These are phyloP conservation scores for Xenoacremonium recifei DNA, from an alignment of 2,329 filamentous ascomycete species.

Conservation along the genomic window DNA sequence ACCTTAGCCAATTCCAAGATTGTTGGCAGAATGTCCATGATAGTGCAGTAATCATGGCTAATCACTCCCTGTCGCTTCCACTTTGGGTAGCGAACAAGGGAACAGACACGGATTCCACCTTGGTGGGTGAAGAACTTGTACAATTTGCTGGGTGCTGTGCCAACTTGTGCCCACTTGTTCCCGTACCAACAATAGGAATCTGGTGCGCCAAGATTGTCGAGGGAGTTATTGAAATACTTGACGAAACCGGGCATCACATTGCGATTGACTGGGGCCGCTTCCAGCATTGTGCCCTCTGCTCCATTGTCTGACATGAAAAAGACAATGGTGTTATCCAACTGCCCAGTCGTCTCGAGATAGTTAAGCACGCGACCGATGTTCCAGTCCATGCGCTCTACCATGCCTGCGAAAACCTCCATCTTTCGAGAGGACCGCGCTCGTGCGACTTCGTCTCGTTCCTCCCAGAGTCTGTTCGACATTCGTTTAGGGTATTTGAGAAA, in stretches of 20 bases:
- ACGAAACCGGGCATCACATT: slow-evolving; percentile 19
- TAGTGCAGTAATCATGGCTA: slow-evolving; percentile 30
- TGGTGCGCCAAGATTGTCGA: slow-evolving; percentile 11
- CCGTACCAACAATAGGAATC: slow-evolving; percentile 12
- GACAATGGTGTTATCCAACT: slow-evolving; percentile 63
- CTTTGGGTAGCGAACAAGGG: slow-evolving; percentile 36
- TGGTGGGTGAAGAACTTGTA: slow-evolving; percentile 43
- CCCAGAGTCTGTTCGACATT: slow-evolving; percentile 43
- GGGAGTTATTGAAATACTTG: slow-evolving; percentile 15
- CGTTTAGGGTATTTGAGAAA: slow-evolving; percentile 30
- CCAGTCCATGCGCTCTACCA: slow-evolving; percentile 61
- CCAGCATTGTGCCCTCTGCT: slow-evolving; percentile 55
- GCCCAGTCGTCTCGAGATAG: slow-evolving; percentile 53
- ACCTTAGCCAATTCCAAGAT: slow-evolving; percentile 45
- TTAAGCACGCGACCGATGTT: slow-evolving; percentile 60
- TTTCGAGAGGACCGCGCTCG: slow-evolving; percentile 46
- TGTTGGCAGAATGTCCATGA: slow-evolving; percentile 49
- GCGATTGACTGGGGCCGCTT: slow-evolving; percentile 10
- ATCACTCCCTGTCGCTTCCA: slow-evolving; percentile 7
- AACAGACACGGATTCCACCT: slow-evolving; percentile 51
- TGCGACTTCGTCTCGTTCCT: no score
- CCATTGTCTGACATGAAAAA: slow-evolving; percentile 64
- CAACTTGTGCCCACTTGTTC: slow-evolving; percentile 26
- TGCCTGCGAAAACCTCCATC: slow-evolving; percentile 63
- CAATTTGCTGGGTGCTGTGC: slow-evolving; percentile 35